Percentiles rank a stretch among this genome's conserved stretches.
Evolutionary conservation across 192 early-diverging fungal species (phyloP).

Genomic region (Backusella circina): DNA sequence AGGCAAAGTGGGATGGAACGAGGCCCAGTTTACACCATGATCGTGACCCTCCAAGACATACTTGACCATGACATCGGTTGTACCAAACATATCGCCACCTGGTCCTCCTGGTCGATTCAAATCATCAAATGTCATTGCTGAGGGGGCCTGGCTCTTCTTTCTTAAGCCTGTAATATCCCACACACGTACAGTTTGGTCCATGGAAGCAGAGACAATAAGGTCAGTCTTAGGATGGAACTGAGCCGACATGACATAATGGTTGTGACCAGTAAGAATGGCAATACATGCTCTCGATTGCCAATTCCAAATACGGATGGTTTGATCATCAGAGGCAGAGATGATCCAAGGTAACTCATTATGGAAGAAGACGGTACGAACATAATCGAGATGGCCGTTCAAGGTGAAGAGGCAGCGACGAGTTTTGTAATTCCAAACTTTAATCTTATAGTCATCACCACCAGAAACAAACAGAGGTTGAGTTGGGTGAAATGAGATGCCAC

Average conservation of each 20-base stretch:
- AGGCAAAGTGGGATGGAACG: slow-evolving; percentile 95
- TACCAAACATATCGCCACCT: slow-evolving; percentile 95
- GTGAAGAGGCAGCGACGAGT: slow-evolving; percentile 94
- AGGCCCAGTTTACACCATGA: slow-evolving; percentile 96
- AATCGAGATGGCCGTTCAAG: slow-evolving; percentile 96
- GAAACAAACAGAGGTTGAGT: slow-evolving; percentile 97
- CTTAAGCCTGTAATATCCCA: slow-evolving; percentile 95
- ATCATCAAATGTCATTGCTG: slow-evolving; percentile 51
- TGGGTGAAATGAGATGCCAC: slow-evolving; percentile 94
- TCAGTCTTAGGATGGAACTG: slow-evolving; percentile 99
- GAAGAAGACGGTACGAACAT: slow-evolving; percentile 95
- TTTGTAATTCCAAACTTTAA: slow-evolving; percentile 99
- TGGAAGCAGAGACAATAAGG: slow-evolving; percentile 89
- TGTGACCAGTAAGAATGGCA: slow-evolving; percentile 95
- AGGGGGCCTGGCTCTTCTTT: slow-evolving; percentile 79
- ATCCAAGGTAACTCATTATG: slow-evolving; percentile 99
- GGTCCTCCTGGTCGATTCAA: slow-evolving; percentile 45
- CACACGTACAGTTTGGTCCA: slow-evolving; percentile 98
- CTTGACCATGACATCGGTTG: slow-evolving; percentile 94
- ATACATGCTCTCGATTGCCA: slow-evolving; percentile 99
- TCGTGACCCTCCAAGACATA: slow-evolving; percentile 98
- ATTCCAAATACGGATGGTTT: slow-evolving; percentile 99
- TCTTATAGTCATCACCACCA: slow-evolving; percentile 99
- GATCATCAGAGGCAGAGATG: slow-evolving; percentile 93
- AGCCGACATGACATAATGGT: slow-evolving; percentile 98